A percentile compares a stretch with the other conserved stretches of the same genome.
Conservation (phyloP, 768 basidiomycete genomes). For the Lactarius trivialis region DNA sequence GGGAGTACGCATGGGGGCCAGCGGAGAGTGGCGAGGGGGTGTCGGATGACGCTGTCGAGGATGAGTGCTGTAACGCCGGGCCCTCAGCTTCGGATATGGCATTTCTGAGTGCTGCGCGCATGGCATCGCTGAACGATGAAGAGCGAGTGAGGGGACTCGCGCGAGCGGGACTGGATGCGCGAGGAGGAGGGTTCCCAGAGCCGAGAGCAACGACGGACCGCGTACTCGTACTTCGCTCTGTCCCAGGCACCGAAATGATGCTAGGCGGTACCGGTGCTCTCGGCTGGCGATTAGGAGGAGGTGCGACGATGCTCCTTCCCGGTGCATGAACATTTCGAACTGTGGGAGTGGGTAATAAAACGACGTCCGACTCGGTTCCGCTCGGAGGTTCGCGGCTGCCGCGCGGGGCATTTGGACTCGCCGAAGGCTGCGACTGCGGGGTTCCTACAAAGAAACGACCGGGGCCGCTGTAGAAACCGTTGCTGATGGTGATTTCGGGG, state of each 20-base stretch:
- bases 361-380: neutral
- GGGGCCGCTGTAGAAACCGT: slow-evolving; percentile 20
- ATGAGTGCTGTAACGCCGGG: neutral
- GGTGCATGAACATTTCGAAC: neutral
- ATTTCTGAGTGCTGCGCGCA: slow-evolving; percentile 11
- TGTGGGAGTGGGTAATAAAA: neutral
- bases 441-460: slow-evolving; percentile 11
- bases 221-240: neutral
- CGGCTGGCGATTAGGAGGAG: neutral
- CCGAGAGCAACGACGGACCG: neutral
- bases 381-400: neutral
- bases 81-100: slow-evolving; percentile 4
- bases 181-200: neutral
- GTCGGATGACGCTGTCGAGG: neutral
- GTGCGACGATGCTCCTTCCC: neutral
- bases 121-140: slow-evolving; percentile 10
- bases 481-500: slow-evolving; percentile 19
- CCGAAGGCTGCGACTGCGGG: slow-evolving; percentile 8
- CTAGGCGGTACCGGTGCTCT: neutral
- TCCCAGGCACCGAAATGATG: neutral
- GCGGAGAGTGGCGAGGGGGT: neutral
- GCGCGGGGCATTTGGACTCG: neutral
- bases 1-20: neutral
- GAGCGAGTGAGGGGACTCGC: neutral
- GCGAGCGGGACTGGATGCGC: neutral